These are phyloP conservation scores for Pelargonium cotyledonis DNA, from an alignment of 441 rosid genomes.

Conservation along the genomic window DNA sequence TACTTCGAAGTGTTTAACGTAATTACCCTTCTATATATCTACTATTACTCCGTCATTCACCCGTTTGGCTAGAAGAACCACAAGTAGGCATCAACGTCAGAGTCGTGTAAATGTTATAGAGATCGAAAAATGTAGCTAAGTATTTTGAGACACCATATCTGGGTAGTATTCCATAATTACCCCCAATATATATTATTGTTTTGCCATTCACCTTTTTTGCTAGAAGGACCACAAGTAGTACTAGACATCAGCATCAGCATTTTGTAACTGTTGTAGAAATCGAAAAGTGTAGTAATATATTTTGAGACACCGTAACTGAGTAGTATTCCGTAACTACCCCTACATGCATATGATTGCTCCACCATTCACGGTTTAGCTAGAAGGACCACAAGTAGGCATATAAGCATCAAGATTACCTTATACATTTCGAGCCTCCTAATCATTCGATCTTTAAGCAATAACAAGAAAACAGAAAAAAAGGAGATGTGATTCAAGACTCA, in stretches of 20 bases:
- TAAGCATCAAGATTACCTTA: conserved; percentile 20
- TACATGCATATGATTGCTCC: conserved; percentile 30
- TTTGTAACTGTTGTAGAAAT: too few relatives aligned
- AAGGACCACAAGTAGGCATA: conserved; percentile 29
- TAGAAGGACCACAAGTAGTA: too few relatives aligned
- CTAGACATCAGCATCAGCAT: too few relatives aligned
- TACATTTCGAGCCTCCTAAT: conserved; percentile 14
- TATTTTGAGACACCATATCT: too few relatives aligned
- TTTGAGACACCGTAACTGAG: too few relatives aligned
- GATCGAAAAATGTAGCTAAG: too few relatives aligned
- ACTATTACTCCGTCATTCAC: neutral
- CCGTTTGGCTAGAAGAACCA: neutral
- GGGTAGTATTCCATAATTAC: too few relatives aligned
- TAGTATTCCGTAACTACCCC: too few relatives aligned
- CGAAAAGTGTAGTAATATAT: too few relatives aligned
- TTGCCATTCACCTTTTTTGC: too few relatives aligned
- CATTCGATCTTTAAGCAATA: conserved; percentile 32
- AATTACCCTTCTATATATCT: neutral
- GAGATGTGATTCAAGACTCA: conserved; percentile 2
- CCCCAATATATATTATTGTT: too few relatives aligned
- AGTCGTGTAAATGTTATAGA: neutral
- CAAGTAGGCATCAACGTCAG: neutral
- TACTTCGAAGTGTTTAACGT: too few relatives aligned
- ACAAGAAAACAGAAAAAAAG: conserved; percentile 7
- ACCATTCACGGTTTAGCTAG: conserved; percentile 26